Evolutionary conservation across 176 grass and related monocot genomes (phyloP).

Genomic region (Eleusine indica): DNA sequence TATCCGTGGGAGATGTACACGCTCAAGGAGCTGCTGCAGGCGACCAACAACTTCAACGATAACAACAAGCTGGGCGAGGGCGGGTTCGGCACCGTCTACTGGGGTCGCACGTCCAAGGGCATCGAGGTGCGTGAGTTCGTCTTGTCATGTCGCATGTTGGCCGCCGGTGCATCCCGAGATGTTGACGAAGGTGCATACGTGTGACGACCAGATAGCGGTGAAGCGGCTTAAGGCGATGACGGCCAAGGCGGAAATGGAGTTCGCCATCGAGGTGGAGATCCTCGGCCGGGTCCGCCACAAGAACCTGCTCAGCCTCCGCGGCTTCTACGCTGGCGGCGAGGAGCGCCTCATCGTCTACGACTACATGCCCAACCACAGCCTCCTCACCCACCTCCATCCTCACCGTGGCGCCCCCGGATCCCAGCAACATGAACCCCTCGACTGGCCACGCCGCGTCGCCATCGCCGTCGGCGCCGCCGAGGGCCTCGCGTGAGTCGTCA

Average conservation of each 20-base stretch:
- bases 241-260: conserved; percentile 79
- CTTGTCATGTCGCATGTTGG: not conserved
- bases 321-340: conserved; percentile 68
- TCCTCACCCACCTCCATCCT: conserved; percentile 62
- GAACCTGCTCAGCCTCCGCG: conserved; percentile 69
- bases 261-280: conserved; percentile 84
- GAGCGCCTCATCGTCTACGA: conserved; percentile 86
- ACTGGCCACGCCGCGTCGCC: conserved; percentile 60
- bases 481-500: conserved; percentile 55
- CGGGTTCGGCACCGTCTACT: conserved; percentile 81
- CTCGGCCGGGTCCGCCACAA: conserved; percentile 67
- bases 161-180: not conserved
- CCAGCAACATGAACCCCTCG: conserved; percentile 45
- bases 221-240: conserved; percentile 76
- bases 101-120: conserved; percentile 61
- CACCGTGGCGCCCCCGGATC: conserved; percentile 45
- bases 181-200: not conserved
- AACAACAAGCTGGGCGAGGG: conserved; percentile 75
- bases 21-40: conserved; percentile 64
- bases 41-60: conserved; percentile 71
- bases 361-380: conserved; percentile 90
- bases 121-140: conserved; percentile 43
- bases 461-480: conserved; percentile 71
- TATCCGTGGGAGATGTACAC: conserved; percentile 78
- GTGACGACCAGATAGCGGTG: conserved; percentile 61